These are phyloP conservation scores for Mycena sp. DNA, from an alignment of 1,284 basidiomycete genomes.

Conservation along the genomic window DNA sequence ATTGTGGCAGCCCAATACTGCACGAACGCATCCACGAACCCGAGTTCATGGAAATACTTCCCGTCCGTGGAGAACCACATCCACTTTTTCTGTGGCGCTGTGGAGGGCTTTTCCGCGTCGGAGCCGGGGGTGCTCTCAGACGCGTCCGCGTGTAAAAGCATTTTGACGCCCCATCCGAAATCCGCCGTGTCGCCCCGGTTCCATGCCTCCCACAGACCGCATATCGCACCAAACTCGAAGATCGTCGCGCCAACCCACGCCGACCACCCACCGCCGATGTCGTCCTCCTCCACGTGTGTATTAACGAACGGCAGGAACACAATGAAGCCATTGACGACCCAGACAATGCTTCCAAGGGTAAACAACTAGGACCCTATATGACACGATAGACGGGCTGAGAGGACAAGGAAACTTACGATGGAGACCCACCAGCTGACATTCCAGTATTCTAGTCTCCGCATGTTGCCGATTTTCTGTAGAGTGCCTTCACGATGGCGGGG, in stretches of 20 bases:
- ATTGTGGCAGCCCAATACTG: conserved; percentile 63
- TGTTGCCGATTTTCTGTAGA: conserved; percentile 19
- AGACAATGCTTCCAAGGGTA: conserved; percentile 54
- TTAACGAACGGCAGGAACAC: conserved; percentile 59
- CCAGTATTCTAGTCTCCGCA: conserved; percentile 35
- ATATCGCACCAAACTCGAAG: conserved; percentile 59
- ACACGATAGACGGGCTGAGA: not conserved
- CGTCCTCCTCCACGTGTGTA: conserved; percentile 41
- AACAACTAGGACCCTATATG: conserved; percentile 36
- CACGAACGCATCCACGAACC: conserved; percentile 60
- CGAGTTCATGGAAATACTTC: conserved; percentile 62
- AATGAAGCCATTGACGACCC: conserved; percentile 68
- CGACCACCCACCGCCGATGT: conserved; percentile 51
- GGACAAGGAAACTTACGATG: conserved; percentile 20
- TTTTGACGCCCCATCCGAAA: conserved; percentile 46
- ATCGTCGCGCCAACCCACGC: conserved; percentile 63
- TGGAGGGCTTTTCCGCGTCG: not conserved
- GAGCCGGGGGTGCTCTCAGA: not conserved
- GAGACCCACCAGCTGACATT: conserved; percentile 38
- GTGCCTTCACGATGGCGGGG: not conserved
- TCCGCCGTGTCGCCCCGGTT: conserved; percentile 47
- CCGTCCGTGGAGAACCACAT: conserved; percentile 48
- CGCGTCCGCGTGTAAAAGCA: conserved; percentile 20
- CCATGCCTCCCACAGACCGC: conserved; percentile 59
- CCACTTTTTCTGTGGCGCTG: conserved; percentile 38